These are phyloP conservation scores for Schizophyllum amplum DNA, from an alignment of 1,284 basidiomycete species.

Conservation along the genomic window DNA sequence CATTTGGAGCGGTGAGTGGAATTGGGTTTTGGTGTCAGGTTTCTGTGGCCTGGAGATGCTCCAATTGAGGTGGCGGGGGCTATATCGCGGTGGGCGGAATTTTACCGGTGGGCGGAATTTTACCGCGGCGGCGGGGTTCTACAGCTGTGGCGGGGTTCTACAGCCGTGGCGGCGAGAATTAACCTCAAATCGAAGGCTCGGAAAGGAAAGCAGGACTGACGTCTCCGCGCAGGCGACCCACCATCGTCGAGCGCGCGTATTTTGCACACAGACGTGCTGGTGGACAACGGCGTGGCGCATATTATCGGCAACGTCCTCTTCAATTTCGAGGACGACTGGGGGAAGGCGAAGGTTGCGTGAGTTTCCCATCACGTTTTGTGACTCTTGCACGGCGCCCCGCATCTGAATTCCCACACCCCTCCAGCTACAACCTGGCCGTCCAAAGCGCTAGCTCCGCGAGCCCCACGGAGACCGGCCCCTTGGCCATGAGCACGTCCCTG, in stretches of 20 bases:
- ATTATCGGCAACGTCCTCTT: slow-evolving; percentile 37
- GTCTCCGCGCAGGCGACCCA: slow-evolving; percentile 3
- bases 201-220: neutral
- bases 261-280: slow-evolving; percentile 54
- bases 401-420: slow-evolving; percentile 13
- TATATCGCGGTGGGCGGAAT: too few species aligned
- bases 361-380: neutral
- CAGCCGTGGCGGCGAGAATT: too few species aligned
- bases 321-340: neutral
- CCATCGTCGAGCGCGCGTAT: slow-evolving; percentile 43
- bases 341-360: neutral
- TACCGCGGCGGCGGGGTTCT: too few species aligned
- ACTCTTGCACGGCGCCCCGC: neutral
- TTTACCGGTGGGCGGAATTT: too few species aligned
- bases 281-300: slow-evolving; percentile 69
- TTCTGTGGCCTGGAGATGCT: too few species aligned
- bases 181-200: too few species aligned
- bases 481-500: neutral
- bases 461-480: neutral
- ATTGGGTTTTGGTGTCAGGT: too few species aligned
- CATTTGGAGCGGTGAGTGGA: slow-evolving; percentile 40
- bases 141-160: too few species aligned
- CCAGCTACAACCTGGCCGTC: slow-evolving; percentile 9
- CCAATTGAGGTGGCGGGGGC: too few species aligned
- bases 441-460: neutral